Base-by-base conservation (phyloP, 1,284 basidiomycete species). In the Cryptococcus sp. region DNA sequence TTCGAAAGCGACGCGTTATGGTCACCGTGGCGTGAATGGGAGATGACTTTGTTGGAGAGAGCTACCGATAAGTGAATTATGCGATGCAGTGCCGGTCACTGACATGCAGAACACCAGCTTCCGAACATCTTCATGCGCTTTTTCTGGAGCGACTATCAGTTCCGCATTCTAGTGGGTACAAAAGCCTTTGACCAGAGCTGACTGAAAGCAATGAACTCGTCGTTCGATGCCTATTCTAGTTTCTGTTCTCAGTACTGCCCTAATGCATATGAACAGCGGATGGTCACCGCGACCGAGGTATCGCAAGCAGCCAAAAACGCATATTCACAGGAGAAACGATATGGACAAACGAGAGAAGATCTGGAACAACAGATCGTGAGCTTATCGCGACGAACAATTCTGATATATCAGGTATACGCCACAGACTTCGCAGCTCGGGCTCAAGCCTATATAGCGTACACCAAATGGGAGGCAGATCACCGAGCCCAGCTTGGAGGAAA, bases 211-310 rank as follows among this genome's bases (percentile, higher is more conserved):
- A 83, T 87, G 54, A 88, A 91, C 41, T 84, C 88, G 19, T 93
- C 91, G 0, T 87, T 88, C 56, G 86, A 90, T 67, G 81, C 84
- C 2, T 96, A 93, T 73, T 95, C 93, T 1, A 85, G 87, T 0
- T 95, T 94, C 77, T 89, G 91, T 19, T 91, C 91, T 0, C 83
- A 84, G 43, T 83, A 88, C 76, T 85, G 86, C 59, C 81, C 87
- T 0, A 78, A 83, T 17, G 83, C 87, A 55, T 97, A 97, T 70
- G 91, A 94, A 72, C 70, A 79, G 0, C 78, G 88, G 8, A 83
- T 96, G 46, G 83, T 94, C 17, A 76, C 83, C 2, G 90, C 90
- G 1, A 91, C 90, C 23, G 88, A 89, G 73, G 76, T 83, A 38
- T 85, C 86, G 20, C 79, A 83, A 17, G 81, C 81, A 46, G 85